Percentiles rank a stretch among this genome's conserved stretches.
phyloP scores from a whole-genome alignment of 352 stramenopile species.

The Phytophthora litchii region DNA sequence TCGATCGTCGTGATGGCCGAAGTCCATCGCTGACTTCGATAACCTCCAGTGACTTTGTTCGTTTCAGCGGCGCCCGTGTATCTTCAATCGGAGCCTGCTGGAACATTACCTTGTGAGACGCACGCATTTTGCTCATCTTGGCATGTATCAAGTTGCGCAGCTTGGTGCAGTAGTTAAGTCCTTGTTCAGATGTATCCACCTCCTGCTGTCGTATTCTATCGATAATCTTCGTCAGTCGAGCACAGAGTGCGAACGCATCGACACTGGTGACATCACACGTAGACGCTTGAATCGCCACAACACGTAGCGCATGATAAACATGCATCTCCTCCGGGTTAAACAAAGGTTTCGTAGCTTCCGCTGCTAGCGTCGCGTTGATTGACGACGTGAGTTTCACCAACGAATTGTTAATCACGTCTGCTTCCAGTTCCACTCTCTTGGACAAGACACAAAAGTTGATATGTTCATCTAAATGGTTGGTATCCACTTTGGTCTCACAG shows the following conservation, averaged over 20 bases:
- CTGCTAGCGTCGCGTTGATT: slow-evolving; percentile 62
- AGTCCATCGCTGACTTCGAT: slow-evolving; percentile 44
- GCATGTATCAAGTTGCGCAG: slow-evolving; percentile 78
- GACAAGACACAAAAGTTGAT: slow-evolving; percentile 85
- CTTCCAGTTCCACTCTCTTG: slow-evolving; percentile 74
- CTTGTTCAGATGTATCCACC: slow-evolving; percentile 47
- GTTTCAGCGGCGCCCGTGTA: slow-evolving; percentile 53
- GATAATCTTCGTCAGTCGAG: slow-evolving; percentile 78
- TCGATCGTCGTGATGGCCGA: slow-evolving; percentile 18
- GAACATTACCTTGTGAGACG: slow-evolving; percentile 83
- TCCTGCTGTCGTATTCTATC: slow-evolving; percentile 72
- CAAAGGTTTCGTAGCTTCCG: slow-evolving; percentile 39
- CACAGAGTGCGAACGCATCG: slow-evolving; percentile 80
- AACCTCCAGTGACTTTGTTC: slow-evolving; percentile 83
- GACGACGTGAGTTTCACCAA: slow-evolving; percentile 57
- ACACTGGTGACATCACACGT: slow-evolving; percentile 76
- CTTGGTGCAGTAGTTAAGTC: slow-evolving; percentile 58
- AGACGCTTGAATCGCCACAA: slow-evolving; percentile 74
- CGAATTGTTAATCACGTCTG: slow-evolving; percentile 76
- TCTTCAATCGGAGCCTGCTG: slow-evolving; percentile 54
- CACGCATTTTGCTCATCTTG: slow-evolving; percentile 90
- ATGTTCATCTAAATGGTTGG: slow-evolving; percentile 68
- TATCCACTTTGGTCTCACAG: slow-evolving; percentile 79
- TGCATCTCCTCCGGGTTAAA: slow-evolving; percentile 68
- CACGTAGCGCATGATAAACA: slow-evolving; percentile 73